These are phyloP conservation scores for Canavalia ensiformis DNA, from an alignment of 306 rosid genomes.

Conservation along the genomic window DNA sequence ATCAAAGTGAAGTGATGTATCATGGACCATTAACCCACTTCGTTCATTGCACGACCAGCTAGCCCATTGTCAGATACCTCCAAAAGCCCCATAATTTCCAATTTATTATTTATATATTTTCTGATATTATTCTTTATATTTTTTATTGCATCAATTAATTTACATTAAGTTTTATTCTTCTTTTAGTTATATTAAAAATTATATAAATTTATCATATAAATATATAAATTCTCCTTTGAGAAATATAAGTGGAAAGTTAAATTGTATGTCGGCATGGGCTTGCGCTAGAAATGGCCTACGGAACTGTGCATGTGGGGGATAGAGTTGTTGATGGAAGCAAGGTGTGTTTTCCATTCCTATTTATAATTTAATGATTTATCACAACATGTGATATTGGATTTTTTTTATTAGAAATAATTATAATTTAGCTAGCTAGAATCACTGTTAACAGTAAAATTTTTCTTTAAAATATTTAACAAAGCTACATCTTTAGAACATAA, in stretches of 20 bases:
- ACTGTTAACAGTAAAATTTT: no score
- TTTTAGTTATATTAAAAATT: no score
- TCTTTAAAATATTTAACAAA: no score
- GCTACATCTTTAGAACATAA: no score
- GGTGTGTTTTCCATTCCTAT: not conserved
- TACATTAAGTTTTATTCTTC: no score
- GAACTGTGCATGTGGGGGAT: not conserved
- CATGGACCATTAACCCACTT: slow-evolving; percentile 31
- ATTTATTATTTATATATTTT: no score
- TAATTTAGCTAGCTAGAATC: no score
- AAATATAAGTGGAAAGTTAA: not conserved
- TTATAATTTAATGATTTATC: not conserved
- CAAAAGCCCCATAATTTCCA: not conserved
- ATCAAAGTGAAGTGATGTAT: not conserved
- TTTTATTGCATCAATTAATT: no score
- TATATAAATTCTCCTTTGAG: no score
- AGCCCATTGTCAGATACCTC: slow-evolving; percentile 29
- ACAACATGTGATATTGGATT: not conserved
- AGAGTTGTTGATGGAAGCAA: not conserved
- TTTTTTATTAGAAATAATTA: no score
- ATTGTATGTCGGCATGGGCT: not conserved
- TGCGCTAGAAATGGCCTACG: not conserved
- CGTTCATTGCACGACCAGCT: slow-evolving; percentile 46
- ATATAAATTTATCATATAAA: no score
- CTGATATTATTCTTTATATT: no score